Conservation (phyloP, 169 alveolate genomes). For the Eimeria falciformis region DNA sequence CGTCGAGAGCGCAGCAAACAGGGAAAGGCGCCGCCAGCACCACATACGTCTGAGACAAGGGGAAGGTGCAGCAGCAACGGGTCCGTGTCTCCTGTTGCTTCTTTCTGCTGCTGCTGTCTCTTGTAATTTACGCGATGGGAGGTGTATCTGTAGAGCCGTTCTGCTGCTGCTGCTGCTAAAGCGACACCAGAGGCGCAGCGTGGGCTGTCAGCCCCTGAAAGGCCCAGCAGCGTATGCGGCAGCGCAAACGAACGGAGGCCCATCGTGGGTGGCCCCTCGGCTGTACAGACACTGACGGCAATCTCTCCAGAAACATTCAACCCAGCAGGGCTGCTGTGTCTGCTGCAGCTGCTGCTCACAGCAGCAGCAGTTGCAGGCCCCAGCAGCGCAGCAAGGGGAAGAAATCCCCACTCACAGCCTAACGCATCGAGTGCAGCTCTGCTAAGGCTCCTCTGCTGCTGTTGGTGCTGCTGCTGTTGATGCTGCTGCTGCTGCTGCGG, state of each 20-base stretch:
- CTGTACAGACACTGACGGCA: slow-evolving; percentile 24
- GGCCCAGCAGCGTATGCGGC: slow-evolving; percentile 25
- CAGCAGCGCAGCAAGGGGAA: slow-evolving; percentile 50
- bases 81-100: neutral
- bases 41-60: neutral
- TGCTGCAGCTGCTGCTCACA: slow-evolving; percentile 65
- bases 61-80: slow-evolving; percentile 46
- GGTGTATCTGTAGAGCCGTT: neutral
- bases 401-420: neutral
- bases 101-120: slow-evolving; percentile 25
- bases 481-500: slow-evolving; percentile 48
- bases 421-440: neutral
- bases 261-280: slow-evolving; percentile 58
- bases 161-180: slow-evolving; percentile 58
- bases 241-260: slow-evolving; percentile 17
- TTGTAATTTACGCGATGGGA: slow-evolving; percentile 14
- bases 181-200: slow-evolving; percentile 51
- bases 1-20: slow-evolving; percentile 31
- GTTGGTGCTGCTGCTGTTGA: slow-evolving; percentile 19
- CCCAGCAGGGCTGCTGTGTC: slow-evolving; percentile 39
- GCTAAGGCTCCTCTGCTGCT: slow-evolving; percentile 23
- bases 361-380: slow-evolving; percentile 35
- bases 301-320: neutral
- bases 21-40: slow-evolving; percentile 57
- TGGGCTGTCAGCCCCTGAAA: neutral